A percentile compares a stretch with the other conserved stretches of the same genome.
These are phyloP conservation scores for Ceratocystis harringtonii DNA, from an alignment of 2,329 filamentous ascomycete species.

Conservation along the genomic window DNA sequence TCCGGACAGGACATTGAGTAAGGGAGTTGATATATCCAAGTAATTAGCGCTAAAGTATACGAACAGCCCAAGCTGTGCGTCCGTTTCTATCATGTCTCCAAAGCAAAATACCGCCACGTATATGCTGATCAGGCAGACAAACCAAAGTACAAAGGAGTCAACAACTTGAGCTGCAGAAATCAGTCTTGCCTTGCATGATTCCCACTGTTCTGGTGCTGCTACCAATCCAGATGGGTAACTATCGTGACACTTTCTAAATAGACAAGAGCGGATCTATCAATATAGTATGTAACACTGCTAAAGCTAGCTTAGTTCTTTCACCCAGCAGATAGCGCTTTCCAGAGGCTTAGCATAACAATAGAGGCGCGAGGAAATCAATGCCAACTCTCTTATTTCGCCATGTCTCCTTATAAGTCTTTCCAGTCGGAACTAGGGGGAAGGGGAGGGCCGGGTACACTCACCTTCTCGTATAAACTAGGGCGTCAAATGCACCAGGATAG, in stretches of 20 bases:
- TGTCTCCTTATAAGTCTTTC: not conserved
- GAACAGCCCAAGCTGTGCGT: not conserved
- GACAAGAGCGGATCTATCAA: no score
- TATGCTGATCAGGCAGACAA: not conserved
- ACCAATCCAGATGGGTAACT: not conserved
- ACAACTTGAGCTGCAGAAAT: no score
- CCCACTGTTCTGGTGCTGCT: not conserved
- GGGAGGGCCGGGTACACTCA: not conserved
- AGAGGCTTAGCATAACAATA: no score
- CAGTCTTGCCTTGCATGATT: not conserved
- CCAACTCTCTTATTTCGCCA: no score
- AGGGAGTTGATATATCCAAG: slow-evolving; percentile 1
- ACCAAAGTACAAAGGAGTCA: not conserved
- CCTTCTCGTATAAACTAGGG: not conserved
- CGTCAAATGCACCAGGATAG: not conserved
- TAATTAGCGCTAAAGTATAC: not conserved
- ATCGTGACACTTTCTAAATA: not conserved
- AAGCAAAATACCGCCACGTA: not conserved
- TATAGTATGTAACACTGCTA: not conserved
- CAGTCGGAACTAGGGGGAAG: not conserved
- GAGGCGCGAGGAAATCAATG: not conserved
- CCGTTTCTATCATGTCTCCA: not conserved
- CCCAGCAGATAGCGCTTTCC: not conserved
- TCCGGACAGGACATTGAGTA: not conserved
- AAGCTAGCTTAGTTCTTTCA: not conserved